Percentiles rank a stretch among this genome's conserved stretches.
These are phyloP conservation scores for Plantago elongata DNA, from an alignment of 257 asterid genomes.

Conservation along the genomic window DNA sequence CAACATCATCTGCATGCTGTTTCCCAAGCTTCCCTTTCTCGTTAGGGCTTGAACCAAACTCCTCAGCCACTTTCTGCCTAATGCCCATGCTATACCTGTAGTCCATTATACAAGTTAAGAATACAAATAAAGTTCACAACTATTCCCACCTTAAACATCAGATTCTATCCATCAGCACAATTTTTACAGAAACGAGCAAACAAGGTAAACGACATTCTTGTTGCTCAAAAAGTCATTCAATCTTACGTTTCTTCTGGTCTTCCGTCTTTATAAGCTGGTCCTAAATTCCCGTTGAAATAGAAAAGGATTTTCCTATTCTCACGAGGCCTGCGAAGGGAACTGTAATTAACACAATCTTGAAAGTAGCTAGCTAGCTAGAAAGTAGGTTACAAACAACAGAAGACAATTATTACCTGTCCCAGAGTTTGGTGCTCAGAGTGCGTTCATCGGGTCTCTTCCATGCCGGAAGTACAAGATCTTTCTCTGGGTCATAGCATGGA, in stretches of 20 bases:
- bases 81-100: constrained; percentile 99
- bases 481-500: constrained; percentile 83
- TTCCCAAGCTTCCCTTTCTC: constrained; percentile 88
- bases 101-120: constrained; percentile 3
- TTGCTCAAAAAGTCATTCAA: neutral
- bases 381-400: constrained; percentile 1
- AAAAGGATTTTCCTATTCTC: constrained; percentile 63
- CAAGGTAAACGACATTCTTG: too few species aligned
- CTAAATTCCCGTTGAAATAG: constrained; percentile 94
- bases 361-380: neutral
- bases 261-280: constrained; percentile 81
- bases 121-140: neutral
- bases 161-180: too few species aligned
- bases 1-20: constrained; percentile 69
- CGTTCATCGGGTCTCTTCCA: constrained; percentile 80
- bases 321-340: constrained; percentile 57
- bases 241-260: constrained; percentile 94
- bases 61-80: constrained; percentile 90
- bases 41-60: constrained; percentile 81
- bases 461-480: constrained; percentile 95
- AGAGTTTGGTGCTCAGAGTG: constrained; percentile 47
- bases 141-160: too few species aligned
- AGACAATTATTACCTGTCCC: constrained; percentile 55
- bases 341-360: constrained; percentile 3
- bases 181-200: too few species aligned